Evolutionary conservation across 768 basidiomycete species (phyloP).

Genomic region (Kwoniella sp.): DNA sequence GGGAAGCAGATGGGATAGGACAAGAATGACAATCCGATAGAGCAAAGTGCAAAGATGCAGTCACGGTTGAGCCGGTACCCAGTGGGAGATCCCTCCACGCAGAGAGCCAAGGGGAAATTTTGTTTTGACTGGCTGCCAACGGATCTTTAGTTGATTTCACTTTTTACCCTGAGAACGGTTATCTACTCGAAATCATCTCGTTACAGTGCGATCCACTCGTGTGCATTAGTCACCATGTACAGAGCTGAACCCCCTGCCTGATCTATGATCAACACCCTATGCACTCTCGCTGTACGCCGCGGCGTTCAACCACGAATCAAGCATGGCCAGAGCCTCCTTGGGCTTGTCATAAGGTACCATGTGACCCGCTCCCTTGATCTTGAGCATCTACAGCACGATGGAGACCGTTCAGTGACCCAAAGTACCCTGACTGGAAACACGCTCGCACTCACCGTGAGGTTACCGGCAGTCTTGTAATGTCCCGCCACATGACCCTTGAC

Average conservation of each 20-base stretch:
- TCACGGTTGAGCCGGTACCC: too few species aligned
- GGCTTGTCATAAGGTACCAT: conserved; percentile 73
- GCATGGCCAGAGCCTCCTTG: conserved; percentile 60
- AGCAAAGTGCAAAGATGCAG: not conserved
- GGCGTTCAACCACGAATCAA: conserved; percentile 62
- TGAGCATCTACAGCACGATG: conserved; percentile 51
- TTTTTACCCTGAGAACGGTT: not conserved
- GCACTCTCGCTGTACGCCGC: conserved; percentile 5
- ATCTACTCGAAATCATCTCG: not conserved
- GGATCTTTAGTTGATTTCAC: not conserved
- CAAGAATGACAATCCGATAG: too few species aligned
- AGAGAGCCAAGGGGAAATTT: conserved; percentile 1
- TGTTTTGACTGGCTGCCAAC: not conserved
- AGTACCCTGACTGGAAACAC: not conserved
- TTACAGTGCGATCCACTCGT: not conserved
- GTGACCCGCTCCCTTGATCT: conserved; percentile 63
- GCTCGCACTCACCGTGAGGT: conserved; percentile 56
- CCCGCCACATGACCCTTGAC: conserved; percentile 60
- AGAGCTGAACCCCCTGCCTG: too few species aligned
- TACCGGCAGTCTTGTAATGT: conserved; percentile 57
- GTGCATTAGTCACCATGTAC: not conserved
- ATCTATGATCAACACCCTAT: not conserved
- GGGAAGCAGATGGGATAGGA: too few species aligned
- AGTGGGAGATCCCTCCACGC: not conserved
- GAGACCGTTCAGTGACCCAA: not conserved